phyloP scores from a whole-genome alignment of 495 filamentous ascomycete genomes.

The Hypoxylon trugodes region DNA sequence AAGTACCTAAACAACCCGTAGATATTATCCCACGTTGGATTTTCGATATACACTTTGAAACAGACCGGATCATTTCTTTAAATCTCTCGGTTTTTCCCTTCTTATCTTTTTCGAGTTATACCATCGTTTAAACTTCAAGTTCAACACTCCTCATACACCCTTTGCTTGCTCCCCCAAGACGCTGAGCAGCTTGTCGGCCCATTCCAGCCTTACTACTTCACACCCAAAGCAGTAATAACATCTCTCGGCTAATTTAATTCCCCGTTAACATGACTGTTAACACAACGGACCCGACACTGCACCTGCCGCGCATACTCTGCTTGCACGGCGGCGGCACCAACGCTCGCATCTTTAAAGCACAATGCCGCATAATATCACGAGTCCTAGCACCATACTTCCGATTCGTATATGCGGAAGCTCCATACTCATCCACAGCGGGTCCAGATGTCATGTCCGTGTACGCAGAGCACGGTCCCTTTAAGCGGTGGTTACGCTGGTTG shows the following conservation, averaged over 20 bases:
- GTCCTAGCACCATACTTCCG: constrained; percentile 61
- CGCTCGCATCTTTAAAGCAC: constrained; percentile 64
- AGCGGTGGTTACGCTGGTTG: constrained; percentile 65
- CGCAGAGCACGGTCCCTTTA: constrained; percentile 63
- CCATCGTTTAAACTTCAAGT: too few species aligned
- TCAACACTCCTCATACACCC: too few species aligned
- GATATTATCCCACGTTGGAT: too few species aligned
- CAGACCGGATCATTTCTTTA: too few species aligned
- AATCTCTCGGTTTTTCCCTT: too few species aligned
- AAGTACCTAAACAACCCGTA: too few species aligned
- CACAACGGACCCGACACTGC: constrained; percentile 36
- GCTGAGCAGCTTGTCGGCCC: too few species aligned
- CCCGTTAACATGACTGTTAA: constrained; percentile 13
- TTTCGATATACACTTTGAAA: too few species aligned
- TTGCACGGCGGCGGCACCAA: constrained; percentile 74
- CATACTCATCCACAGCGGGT: constrained; percentile 60
- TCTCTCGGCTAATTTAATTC: background rate
- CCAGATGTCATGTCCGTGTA: constrained; percentile 63
- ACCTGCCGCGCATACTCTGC: constrained; percentile 70
- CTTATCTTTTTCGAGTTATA: too few species aligned
- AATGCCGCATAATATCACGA: constrained; percentile 62
- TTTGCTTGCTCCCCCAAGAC: too few species aligned
- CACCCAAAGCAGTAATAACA: background rate
- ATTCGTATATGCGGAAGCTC: constrained; percentile 67
- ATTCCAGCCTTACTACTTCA: too few species aligned